Evolutionary conservation across 345 rosid species (phyloP).

Genomic region (Acer campestre): DNA sequence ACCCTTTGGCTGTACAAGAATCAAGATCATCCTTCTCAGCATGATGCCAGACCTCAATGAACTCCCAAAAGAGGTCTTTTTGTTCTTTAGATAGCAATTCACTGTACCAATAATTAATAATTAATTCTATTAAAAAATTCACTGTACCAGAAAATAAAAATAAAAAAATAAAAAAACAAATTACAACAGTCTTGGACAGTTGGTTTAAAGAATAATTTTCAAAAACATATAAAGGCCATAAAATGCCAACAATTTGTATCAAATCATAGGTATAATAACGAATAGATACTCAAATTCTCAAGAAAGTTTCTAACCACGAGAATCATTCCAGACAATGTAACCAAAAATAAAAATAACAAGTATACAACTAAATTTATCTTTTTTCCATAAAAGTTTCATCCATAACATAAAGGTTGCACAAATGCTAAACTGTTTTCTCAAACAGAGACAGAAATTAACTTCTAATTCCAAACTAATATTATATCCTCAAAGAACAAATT

Average conservation of each 20-base stretch:
- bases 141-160: conserved; percentile 32
- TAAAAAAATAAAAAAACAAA: neutral
- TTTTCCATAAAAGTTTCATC: neutral
- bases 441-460: neutral
- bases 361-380: neutral
- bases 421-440: neutral
- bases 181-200: neutral
- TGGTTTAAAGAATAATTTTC: neutral
- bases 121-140: too few relatives aligned
- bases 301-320: neutral
- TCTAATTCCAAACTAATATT: neutral
- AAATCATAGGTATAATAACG: neutral
- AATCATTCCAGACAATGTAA: neutral
- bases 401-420: neutral
- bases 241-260: neutral
- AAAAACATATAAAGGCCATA: neutral
- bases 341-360: neutral
- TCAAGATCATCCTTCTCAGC: conserved; percentile 47
- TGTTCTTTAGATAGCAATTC: conserved; percentile 86
- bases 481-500: neutral
- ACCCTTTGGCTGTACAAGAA: conserved; percentile 74
- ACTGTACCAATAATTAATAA: conserved; percentile 30
- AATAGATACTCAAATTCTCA: neutral
- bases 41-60: conserved; percentile 69
- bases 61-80: conserved; percentile 86